These are phyloP conservation scores for Populus deltoides DNA, from an alignment of 345 rosid species.

Conservation along the genomic window DNA sequence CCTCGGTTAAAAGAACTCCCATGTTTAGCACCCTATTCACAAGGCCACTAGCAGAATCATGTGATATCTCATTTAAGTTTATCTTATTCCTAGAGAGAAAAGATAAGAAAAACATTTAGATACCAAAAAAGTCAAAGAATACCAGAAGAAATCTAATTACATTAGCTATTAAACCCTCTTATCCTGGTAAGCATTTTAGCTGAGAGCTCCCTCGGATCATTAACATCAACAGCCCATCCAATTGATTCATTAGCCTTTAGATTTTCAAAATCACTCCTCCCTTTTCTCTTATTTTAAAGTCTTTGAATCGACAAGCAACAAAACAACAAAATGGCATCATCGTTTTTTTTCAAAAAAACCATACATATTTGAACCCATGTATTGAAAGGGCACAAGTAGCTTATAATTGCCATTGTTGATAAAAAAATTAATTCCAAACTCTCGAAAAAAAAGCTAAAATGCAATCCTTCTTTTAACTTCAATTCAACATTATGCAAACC, in stretches of 20 bases:
- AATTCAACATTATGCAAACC: neutral
- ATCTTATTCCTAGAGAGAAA: slow-evolving; percentile 58
- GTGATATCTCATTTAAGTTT: slow-evolving; percentile 88
- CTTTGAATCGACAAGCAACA: slow-evolving; percentile 63
- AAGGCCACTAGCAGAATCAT: slow-evolving; percentile 88
- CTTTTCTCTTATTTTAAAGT: slow-evolving; percentile 92
- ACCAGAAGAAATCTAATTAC: neutral
- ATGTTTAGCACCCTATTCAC: slow-evolving; percentile 55
- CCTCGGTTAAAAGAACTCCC: slow-evolving; percentile 94
- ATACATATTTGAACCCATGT: neutral
- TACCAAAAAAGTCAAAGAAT: neutral
- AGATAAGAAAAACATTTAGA: slow-evolving; percentile 6
- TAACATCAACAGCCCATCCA: slow-evolving; percentile 97
- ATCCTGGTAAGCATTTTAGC: slow-evolving; percentile 96
- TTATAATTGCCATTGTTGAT: neutral
- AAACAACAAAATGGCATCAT: neutral
- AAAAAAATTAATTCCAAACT: neutral
- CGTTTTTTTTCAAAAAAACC: neutral
- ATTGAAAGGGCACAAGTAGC: neutral
- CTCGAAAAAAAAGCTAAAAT: neutral
- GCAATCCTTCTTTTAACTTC: neutral
- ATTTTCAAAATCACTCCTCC: slow-evolving; percentile 69
- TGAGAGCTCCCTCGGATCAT: slow-evolving; percentile 90
- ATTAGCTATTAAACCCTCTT: no score
- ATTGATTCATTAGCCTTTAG: slow-evolving; percentile 67